These are phyloP conservation scores for Malassezia yamatoensis DNA, from an alignment of 1,284 basidiomycete species.

Conservation along the genomic window DNA sequence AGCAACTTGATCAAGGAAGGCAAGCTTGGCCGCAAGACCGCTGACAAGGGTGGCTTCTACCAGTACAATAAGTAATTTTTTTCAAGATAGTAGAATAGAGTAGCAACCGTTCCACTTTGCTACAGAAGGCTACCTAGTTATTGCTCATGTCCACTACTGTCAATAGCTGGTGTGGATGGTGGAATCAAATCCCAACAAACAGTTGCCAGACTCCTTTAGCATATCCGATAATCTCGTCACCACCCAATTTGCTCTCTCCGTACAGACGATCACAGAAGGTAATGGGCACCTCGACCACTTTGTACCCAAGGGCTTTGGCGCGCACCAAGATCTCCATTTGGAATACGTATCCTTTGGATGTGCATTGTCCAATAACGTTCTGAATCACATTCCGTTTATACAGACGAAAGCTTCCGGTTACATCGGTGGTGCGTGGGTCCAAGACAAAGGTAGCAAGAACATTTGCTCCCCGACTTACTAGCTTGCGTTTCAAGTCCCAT, in stretches of 20 bases:
- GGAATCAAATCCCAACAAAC: constrained; percentile 50
- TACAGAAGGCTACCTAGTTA: too few relatives aligned
- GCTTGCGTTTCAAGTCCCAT: constrained; percentile 34
- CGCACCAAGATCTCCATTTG: constrained; percentile 97
- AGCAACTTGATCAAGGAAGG: constrained; percentile 54
- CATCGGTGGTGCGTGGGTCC: constrained; percentile 30
- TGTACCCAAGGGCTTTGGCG: constrained; percentile 68
- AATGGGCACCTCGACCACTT: constrained; percentile 78
- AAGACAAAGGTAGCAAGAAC: constrained; percentile 28
- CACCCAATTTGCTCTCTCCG: constrained; percentile 80
- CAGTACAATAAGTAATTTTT: constrained; percentile 36
- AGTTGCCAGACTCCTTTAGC: constrained; percentile 72
- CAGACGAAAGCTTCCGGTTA: constrained; percentile 49
- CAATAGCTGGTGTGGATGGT: neutral
- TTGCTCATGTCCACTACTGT: neutral
- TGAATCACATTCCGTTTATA: constrained; percentile 67
- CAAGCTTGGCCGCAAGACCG: constrained; percentile 54
- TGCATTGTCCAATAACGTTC: constrained; percentile 69
- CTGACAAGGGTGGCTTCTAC: constrained; percentile 51
- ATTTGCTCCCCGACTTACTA: constrained; percentile 33
- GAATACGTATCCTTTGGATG: constrained; percentile 83
- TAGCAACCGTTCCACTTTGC: too few relatives aligned
- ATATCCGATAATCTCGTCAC: constrained; percentile 78
- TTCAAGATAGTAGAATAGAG: too few relatives aligned
- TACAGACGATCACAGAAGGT: constrained; percentile 86